Conservation (phyloP, 805 yeast species). For the Saturnispora besseyi region DNA sequence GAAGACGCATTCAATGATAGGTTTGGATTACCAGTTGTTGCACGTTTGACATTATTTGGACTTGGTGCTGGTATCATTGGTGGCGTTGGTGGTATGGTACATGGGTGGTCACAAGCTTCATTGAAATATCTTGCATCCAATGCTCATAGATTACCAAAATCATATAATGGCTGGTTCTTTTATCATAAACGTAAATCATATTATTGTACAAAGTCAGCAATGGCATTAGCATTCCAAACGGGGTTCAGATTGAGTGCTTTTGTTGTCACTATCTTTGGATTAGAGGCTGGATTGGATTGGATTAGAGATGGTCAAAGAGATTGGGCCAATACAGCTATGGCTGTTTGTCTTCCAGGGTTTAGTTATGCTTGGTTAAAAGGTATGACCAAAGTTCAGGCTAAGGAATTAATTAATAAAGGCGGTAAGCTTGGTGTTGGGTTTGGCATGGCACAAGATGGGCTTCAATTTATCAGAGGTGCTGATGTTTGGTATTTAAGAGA, state of each 20-base stretch:
- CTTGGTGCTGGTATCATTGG: constrained; percentile 35
- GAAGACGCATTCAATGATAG: constrained; percentile 23
- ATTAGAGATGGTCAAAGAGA: constrained; percentile 40
- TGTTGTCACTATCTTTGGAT: constrained; percentile 43
- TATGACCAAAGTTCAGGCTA: constrained; percentile 36
- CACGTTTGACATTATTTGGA: constrained; percentile 37
- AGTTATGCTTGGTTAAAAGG: constrained; percentile 38
- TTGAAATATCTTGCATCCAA: constrained; percentile 65
- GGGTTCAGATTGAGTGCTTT: constrained; percentile 35
- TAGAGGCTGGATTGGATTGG: constrained; percentile 55
- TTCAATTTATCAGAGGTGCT: constrained; percentile 51
- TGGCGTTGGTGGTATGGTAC: constrained; percentile 45
- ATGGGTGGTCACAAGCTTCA: constrained; percentile 49
- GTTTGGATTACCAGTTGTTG: constrained; percentile 40
- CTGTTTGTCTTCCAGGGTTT: constrained; percentile 45
- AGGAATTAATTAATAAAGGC: constrained; percentile 41
- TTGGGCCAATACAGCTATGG: constrained; percentile 51
- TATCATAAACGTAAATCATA: constrained; percentile 80
- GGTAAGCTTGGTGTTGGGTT: constrained; percentile 46
- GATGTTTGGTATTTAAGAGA: constrained; percentile 52
- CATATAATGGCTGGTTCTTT: constrained; percentile 80
- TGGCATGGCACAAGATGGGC: constrained; percentile 60
- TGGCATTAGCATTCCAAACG: constrained; percentile 37
- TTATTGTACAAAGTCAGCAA: constrained; percentile 52
- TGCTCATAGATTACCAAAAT: constrained; percentile 69